phyloP scores from a whole-genome alignment of 2,329 filamentous ascomycete genomes.

The Xylaria sp. region DNA sequence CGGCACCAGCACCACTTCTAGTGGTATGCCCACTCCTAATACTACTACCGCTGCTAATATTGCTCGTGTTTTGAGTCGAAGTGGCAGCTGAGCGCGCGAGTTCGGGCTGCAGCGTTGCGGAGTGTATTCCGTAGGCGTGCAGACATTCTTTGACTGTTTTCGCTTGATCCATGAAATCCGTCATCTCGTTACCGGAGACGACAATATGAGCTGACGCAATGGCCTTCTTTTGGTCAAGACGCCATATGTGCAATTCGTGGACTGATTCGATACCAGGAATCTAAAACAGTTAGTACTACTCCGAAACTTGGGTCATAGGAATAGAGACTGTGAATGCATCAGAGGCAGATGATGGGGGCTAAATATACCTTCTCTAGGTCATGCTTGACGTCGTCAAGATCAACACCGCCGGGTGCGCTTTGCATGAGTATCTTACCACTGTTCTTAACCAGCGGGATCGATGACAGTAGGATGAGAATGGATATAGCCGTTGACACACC shows the following conservation, averaged over 20 bases:
- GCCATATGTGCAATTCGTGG: conserved; percentile 80
- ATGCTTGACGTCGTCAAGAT: conserved; percentile 70
- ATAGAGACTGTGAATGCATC: not conserved
- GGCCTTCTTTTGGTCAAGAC: conserved; percentile 74
- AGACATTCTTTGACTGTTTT: conserved; percentile 74
- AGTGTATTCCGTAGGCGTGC: conserved; percentile 78
- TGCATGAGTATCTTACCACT: conserved; percentile 75
- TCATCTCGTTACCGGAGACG: conserved; percentile 65
- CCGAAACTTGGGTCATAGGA: not conserved
- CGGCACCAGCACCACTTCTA: conserved; percentile 7
- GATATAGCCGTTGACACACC: conserved; percentile 75
- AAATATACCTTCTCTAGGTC: conserved; percentile 70
- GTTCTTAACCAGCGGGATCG: conserved; percentile 69
- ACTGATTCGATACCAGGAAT: conserved; percentile 73
- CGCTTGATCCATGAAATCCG: conserved; percentile 68
- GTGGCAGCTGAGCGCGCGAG: conserved; percentile 35
- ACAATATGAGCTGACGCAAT: conserved; percentile 77
- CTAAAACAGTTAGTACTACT: conserved; percentile 50
- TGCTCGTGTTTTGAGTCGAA: conserved; percentile 1
- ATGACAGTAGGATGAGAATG: conserved; percentile 75
- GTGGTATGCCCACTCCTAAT: conserved; percentile 17
- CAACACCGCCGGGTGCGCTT: conserved; percentile 69
- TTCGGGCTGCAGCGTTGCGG: conserved; percentile 76
- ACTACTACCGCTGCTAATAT: not conserved
- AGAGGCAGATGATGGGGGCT: not conserved